Percentiles rank a stretch among this genome's conserved stretches.
Evolutionary conservation across 495 filamentous ascomycete genomes (phyloP).

Genomic region (Hypoxylon cercidicola): DNA sequence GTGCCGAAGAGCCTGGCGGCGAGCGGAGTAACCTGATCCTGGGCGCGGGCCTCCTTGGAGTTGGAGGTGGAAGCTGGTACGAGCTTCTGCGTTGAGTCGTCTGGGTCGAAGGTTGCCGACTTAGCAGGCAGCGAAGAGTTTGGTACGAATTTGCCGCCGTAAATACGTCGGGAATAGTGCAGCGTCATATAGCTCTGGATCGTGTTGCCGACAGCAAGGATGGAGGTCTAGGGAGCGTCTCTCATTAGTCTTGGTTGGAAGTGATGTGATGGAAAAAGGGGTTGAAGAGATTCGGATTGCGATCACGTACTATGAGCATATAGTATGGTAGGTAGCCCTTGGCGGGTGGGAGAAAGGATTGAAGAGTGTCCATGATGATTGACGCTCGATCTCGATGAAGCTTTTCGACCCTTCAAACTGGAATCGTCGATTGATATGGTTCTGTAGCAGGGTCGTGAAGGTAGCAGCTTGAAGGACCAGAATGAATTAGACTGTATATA

Average conservation of each 20-base stretch:
- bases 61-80: constrained; percentile 57
- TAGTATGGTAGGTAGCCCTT: constrained; percentile 61
- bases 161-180: constrained; percentile 79
- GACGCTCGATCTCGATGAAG: not conserved
- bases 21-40: constrained; percentile 72
- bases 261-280: not conserved
- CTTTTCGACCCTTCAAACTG: not conserved
- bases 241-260: constrained; percentile 11
- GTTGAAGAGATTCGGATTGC: not conserved
- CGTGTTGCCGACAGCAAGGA: constrained; percentile 81
- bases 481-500: too few species aligned
- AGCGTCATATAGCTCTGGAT: constrained; percentile 82
- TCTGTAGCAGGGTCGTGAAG: too few species aligned
- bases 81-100: constrained; percentile 55
- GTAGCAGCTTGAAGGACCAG: too few species aligned
- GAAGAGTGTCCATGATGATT: constrained; percentile 49
- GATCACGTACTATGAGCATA: constrained; percentile 56
- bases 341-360: constrained; percentile 50
- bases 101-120: constrained; percentile 51
- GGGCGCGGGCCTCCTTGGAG: constrained; percentile 58
- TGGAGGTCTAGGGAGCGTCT: constrained; percentile 66
- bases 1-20: constrained; percentile 88
- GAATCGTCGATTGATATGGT: not conserved
- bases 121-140: constrained; percentile 50
- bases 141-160: constrained; percentile 65